Conservation (phyloP, 2,329 filamentous ascomycete species). For the Cladorrhinum sp. region DNA sequence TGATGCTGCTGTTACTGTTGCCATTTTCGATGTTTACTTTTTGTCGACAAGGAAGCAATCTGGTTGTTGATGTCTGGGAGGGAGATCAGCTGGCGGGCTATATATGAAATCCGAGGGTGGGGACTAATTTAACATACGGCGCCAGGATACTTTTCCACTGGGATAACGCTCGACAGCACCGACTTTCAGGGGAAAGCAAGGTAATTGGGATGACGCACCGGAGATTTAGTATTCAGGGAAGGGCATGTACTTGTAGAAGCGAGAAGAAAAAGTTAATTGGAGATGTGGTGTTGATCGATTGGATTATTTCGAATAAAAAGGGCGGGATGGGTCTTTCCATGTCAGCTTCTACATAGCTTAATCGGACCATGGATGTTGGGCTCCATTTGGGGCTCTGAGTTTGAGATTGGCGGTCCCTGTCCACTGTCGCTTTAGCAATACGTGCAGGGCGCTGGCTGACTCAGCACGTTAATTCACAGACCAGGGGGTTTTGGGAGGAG, state of each 20-base stretch:
- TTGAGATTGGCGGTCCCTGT: not conserved
- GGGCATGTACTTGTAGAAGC: not conserved
- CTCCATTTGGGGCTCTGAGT: not conserved
- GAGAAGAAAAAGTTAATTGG: not conserved
- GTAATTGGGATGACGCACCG: no score
- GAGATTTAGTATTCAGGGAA: no score
- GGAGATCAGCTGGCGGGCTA: not conserved
- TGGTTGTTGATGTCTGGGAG: not conserved
- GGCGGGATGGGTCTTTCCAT: not conserved
- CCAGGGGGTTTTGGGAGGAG: not conserved
- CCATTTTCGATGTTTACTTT: conserved; percentile 12
- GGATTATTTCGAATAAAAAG: not conserved
- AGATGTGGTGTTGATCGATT: not conserved
- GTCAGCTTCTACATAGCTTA: not conserved
- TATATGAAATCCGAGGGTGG: not conserved
- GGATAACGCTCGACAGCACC: not conserved
- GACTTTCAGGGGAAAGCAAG: not conserved
- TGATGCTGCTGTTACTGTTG: conserved; percentile 13
- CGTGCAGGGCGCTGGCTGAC: not conserved
- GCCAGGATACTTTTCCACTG: not conserved
- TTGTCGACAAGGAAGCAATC: not conserved
- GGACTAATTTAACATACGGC: not conserved
- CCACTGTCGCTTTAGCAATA: not conserved
- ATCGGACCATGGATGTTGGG: not conserved
- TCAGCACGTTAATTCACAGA: not conserved